Evolutionary conservation across 2,329 filamentous ascomycete genomes (phyloP).

Genomic region (Phialophora tarda): DNA sequence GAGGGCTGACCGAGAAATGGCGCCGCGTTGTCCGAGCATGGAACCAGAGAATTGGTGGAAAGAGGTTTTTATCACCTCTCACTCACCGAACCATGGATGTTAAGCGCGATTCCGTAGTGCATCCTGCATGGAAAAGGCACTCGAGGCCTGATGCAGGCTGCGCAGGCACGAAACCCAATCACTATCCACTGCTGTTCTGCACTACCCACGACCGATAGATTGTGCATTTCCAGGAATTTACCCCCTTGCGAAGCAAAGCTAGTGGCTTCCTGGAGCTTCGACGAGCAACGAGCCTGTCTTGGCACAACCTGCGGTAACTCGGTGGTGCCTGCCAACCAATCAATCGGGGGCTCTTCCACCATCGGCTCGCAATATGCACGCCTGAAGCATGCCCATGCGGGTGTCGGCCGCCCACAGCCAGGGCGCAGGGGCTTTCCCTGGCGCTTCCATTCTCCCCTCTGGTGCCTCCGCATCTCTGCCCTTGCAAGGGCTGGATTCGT

Average conservation of each 20-base stretch:
- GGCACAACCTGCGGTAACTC: not conserved
- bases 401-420: not conserved
- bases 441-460: not conserved
- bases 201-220: not conserved
- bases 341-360: not conserved
- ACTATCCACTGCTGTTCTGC: not conserved
- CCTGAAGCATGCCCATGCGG: not conserved
- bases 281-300: not conserved
- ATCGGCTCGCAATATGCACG: not conserved
- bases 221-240: not conserved
- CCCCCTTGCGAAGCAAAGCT: not conserved
- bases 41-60: not conserved
- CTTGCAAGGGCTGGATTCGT: not conserved
- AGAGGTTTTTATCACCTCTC: not conserved
- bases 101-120: not conserved
- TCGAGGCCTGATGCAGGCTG: not conserved
- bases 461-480: not conserved
- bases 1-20: not conserved
- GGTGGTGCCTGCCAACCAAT: not conserved
- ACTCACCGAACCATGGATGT: not conserved
- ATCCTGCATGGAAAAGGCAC: not conserved
- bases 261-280: not conserved
- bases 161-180: not conserved
- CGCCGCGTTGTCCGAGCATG: not conserved
- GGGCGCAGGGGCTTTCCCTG: not conserved